Evolutionary conservation across 2,329 filamentous ascomycete species (phyloP).

Genomic region (Phialophora chinensis): DNA sequence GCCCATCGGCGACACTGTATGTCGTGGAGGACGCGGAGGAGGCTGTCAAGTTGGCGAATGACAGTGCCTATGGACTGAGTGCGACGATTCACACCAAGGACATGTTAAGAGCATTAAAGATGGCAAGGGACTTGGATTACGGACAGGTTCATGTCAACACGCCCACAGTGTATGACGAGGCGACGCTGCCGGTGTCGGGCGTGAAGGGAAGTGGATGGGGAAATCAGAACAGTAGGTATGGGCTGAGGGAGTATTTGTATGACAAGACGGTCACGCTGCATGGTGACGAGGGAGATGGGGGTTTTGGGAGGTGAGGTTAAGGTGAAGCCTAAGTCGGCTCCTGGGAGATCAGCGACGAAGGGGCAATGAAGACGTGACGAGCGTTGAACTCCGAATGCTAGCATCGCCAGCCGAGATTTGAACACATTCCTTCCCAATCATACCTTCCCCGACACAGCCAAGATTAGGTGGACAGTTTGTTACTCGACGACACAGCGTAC

Average conservation of each 20-base stretch:
- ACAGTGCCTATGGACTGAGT: constrained; percentile 32
- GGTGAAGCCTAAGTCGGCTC: too few species aligned
- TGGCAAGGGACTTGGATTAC: constrained; percentile 67
- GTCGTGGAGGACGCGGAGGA: constrained; percentile 67
- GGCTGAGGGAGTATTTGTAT: constrained; percentile 11
- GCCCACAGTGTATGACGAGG: constrained; percentile 3
- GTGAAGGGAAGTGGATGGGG: constrained; percentile 19
- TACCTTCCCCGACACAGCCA: too few species aligned
- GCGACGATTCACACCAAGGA: constrained; percentile 30
- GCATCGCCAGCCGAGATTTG: too few species aligned
- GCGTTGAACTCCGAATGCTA: too few species aligned
- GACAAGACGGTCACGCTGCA: constrained; percentile 14
- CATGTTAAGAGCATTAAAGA: constrained; percentile 54
- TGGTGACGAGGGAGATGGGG: not conserved
- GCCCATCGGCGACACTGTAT: constrained; percentile 73
- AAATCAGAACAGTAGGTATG: constrained; percentile 6
- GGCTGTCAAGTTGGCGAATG: constrained; percentile 36
- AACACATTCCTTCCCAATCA: too few species aligned
- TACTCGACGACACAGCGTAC: too few species aligned
- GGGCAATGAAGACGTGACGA: too few species aligned
- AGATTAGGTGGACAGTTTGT: too few species aligned
- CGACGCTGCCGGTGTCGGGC: constrained; percentile 3
- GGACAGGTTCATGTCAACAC: constrained; percentile 43
- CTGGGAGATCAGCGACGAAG: too few species aligned
- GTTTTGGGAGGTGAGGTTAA: too few species aligned